These are phyloP conservation scores for Candida pseudoviswanathii DNA, from an alignment of 1,139 yeast genomes.

Conservation along the genomic window DNA sequence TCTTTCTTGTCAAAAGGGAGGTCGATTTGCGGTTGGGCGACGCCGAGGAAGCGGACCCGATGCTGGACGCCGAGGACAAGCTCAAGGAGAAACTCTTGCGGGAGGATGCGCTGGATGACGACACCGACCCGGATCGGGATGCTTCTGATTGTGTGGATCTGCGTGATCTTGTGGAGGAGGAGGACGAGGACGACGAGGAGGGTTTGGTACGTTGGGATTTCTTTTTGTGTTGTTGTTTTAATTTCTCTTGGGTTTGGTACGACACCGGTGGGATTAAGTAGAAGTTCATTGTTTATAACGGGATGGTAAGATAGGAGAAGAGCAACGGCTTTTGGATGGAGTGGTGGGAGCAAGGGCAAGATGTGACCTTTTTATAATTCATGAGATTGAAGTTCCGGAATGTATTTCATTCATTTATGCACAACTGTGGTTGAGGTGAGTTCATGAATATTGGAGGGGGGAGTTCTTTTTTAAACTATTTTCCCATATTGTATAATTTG, in stretches of 20 bases:
- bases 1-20: not conserved
- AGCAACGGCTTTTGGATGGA: not conserved
- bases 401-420: no score
- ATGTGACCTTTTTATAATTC: no score
- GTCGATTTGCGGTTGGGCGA: not conserved
- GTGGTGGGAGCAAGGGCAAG: no score
- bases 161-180: not conserved
- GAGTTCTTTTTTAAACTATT: not conserved
- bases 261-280: constrained; percentile 29
- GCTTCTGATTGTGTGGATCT: not conserved
- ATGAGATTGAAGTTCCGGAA: no score
- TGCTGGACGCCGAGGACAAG: not conserved
- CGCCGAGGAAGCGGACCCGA: not conserved
- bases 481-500: not conserved
- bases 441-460: not conserved
- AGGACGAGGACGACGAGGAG: not conserved
- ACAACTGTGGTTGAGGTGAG: not conserved
- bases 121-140: not conserved
- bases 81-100: not conserved
- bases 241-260: constrained; percentile 32
- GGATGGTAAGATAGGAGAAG: not conserved
- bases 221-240: constrained; percentile 18
- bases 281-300: constrained; percentile 13
- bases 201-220: not conserved
- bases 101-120: not conserved